Evolutionary conservation across 2,329 filamentous ascomycete species (phyloP).

Genomic region (Ophioceras dolichostomum): DNA sequence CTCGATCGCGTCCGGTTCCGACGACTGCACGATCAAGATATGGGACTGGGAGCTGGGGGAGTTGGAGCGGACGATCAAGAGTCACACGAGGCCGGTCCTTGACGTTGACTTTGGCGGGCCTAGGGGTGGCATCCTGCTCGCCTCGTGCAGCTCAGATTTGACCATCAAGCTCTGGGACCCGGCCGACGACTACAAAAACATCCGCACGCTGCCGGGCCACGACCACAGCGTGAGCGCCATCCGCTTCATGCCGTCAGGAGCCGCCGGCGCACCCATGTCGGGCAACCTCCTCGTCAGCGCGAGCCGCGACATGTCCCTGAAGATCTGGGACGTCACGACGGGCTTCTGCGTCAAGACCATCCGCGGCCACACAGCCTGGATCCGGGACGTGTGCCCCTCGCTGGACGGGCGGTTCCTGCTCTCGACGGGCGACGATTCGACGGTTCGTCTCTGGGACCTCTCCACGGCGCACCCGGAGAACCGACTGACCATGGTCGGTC

Average conservation of each 20-base stretch:
- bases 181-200: conserved; percentile 87
- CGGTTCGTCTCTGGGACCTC: conserved; percentile 75
- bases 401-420: conserved; percentile 73
- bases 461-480: conserved; percentile 54
- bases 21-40: conserved; percentile 90
- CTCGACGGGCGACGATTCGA: conserved; percentile 73
- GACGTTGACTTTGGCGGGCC: conserved; percentile 88
- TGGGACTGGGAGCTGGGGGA: conserved; percentile 97
- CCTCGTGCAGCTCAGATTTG: conserved; percentile 74
- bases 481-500: conserved; percentile 70
- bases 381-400: conserved; percentile 76
- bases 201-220: conserved; percentile 79
- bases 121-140: conserved; percentile 64
- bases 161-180: conserved; percentile 96
- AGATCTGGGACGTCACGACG: conserved; percentile 87
- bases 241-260: conserved; percentile 76
- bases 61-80: conserved; percentile 80
- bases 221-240: conserved; percentile 86
- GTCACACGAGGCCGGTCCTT: conserved; percentile 77
- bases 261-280: conserved; percentile 63
- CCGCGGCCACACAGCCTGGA: conserved; percentile 76
- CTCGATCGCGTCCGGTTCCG: conserved; percentile 78
- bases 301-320: conserved; percentile 71
- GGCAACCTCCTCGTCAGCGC: conserved; percentile 80
- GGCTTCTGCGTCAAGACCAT: conserved; percentile 91